A percentile compares a stretch with the other conserved stretches of the same genome.
Evolutionary conservation across 495 filamentous ascomycete genomes (phyloP).

Genomic region (Neurospora tetrasperma): DNA sequence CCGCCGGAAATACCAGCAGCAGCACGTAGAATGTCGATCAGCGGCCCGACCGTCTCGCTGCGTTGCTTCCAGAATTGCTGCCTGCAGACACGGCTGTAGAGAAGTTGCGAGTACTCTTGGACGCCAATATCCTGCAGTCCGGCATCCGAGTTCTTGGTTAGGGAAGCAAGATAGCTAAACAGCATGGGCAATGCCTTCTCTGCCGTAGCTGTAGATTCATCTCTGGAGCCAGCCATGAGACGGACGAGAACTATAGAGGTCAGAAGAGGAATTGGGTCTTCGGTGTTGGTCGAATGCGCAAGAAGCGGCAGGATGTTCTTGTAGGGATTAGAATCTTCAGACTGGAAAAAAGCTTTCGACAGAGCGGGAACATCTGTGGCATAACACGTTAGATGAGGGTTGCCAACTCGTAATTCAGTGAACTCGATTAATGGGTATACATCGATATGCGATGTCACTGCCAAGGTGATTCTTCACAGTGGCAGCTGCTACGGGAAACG

Average conservation of each 20-base stretch:
- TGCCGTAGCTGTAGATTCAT: slow-evolving; percentile 45
- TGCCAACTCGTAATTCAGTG: background rate
- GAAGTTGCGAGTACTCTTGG: slow-evolving; percentile 77
- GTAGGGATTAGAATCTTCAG: slow-evolving; percentile 56
- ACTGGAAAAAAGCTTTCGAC: slow-evolving; percentile 59
- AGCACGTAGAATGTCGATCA: slow-evolving; percentile 71
- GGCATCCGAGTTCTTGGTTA: slow-evolving; percentile 65
- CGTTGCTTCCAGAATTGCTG: slow-evolving; percentile 81
- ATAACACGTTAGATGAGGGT: slow-evolving; percentile 9
- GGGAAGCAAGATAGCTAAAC: slow-evolving; percentile 73
- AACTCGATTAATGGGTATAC: background rate
- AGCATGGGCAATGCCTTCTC: slow-evolving; percentile 70
- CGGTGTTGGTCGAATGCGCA: slow-evolving; percentile 64
- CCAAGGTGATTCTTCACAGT: background rate
- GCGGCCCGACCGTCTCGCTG: slow-evolving; percentile 68
- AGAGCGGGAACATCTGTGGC: slow-evolving; percentile 65
- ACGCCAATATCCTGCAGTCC: slow-evolving; percentile 94
- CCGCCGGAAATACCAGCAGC: slow-evolving; percentile 61
- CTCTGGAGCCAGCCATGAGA: slow-evolving; percentile 63
- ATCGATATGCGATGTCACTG: background rate
- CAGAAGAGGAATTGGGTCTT: slow-evolving; percentile 81
- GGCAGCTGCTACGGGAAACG: background rate
- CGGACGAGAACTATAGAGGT: slow-evolving; percentile 78
- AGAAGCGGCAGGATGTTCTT: slow-evolving; percentile 79
- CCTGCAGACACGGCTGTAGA: slow-evolving; percentile 64